phyloP scores from a whole-genome alignment of 2,329 filamentous ascomycete species.

The Ilyonectria sp. region DNA sequence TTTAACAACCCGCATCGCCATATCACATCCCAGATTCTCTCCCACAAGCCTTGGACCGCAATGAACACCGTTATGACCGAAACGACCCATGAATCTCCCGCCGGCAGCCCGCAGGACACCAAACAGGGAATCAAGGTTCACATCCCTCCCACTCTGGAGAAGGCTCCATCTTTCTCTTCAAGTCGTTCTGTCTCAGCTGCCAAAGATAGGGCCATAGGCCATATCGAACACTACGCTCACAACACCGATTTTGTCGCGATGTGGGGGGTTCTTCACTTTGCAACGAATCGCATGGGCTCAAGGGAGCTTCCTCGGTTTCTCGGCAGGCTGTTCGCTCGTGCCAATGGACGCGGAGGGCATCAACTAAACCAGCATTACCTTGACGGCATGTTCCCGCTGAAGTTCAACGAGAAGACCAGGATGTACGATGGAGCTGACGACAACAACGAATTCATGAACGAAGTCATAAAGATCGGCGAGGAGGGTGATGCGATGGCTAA shows the following conservation, averaged over 20 bases:
- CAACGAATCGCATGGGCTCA: constrained; percentile 58
- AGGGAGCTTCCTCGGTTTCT: constrained; percentile 72
- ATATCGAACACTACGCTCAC: constrained; percentile 88
- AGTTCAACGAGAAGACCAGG: constrained; percentile 58
- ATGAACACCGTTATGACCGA: constrained; percentile 55
- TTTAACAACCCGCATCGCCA: constrained; percentile 82
- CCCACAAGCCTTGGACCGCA: constrained; percentile 54
- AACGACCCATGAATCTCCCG: constrained; percentile 50
- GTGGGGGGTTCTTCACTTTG: constrained; percentile 82
- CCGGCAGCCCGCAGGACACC: constrained; percentile 38
- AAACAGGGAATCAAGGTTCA: constrained; percentile 34
- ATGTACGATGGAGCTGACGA: constrained; percentile 61
- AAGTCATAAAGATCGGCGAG: constrained; percentile 63
- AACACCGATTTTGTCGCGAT: constrained; percentile 80
- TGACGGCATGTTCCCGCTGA: constrained; percentile 73
- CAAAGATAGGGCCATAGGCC: constrained; percentile 69
- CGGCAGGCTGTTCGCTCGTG: constrained; percentile 72
- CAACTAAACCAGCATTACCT: constrained; percentile 75
- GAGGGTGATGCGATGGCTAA: constrained; percentile 61
- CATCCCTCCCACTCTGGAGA: constrained; percentile 33
- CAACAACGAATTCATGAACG: constrained; percentile 74
- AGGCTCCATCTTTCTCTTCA: constrained; percentile 50
- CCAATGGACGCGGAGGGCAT: constrained; percentile 67
- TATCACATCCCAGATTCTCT: constrained; percentile 59
- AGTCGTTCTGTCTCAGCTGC: constrained; percentile 56